phyloP scores from a whole-genome alignment of 2,329 filamentous ascomycete genomes.

The Aspergillus pseudoviridinutans region DNA sequence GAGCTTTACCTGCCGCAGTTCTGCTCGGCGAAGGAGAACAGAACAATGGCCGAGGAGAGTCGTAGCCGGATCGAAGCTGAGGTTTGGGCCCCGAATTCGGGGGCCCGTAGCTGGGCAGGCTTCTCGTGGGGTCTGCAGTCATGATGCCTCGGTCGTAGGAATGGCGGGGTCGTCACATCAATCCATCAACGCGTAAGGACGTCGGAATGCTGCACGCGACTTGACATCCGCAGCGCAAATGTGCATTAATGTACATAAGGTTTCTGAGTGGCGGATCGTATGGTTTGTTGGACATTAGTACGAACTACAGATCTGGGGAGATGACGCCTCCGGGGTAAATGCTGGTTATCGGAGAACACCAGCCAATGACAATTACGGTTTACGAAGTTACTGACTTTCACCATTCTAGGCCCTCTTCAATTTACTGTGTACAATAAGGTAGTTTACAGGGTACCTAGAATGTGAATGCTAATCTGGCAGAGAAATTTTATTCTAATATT shows the following conservation, averaged over 20 bases:
- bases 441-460: background rate
- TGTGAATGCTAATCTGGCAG: background rate
- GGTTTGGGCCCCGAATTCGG: slow-evolving; percentile 2
- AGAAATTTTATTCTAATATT: background rate
- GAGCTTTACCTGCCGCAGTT: slow-evolving; percentile 10
- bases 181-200: slow-evolving; percentile 11
- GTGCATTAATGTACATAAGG: background rate
- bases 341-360: background rate
- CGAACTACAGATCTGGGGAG: background rate
- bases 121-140: slow-evolving; percentile 15
- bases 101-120: slow-evolving; percentile 10
- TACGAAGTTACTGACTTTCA: background rate
- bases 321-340: background rate
- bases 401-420: background rate
- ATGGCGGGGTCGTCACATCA: slow-evolving; percentile 16
- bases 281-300: background rate
- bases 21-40: slow-evolving; percentile 5
- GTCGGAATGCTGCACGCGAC: background rate
- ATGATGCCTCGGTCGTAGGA: slow-evolving; percentile 17
- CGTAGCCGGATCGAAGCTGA: slow-evolving; percentile 6
- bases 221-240: background rate
- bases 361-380: background rate
- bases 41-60: slow-evolving; percentile 2
- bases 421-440: background rate
- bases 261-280: background rate